These are phyloP conservation scores for Phytophthora palmivora DNA, from an alignment of 352 stramenopile species.

Conservation along the genomic window DNA sequence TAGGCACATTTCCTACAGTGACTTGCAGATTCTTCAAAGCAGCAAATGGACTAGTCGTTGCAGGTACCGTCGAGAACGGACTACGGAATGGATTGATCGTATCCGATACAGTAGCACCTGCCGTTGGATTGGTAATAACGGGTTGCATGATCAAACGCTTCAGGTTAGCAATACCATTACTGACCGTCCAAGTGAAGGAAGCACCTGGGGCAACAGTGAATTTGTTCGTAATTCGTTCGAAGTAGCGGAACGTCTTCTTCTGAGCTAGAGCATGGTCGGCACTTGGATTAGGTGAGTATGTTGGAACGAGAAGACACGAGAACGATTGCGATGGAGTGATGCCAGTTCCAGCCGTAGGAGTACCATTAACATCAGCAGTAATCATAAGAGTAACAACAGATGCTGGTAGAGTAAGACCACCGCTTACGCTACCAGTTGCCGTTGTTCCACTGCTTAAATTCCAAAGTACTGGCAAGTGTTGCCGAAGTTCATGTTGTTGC, in stretches of 20 bases:
- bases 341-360: background rate
- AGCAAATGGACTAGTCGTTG: conserved; percentile 19
- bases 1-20: conserved; percentile 9
- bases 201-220: conserved; percentile 12
- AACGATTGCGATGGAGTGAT: conserved; percentile 20
- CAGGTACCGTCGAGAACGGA: conserved; percentile 15
- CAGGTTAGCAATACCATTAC: too few species aligned
- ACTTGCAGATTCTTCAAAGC: conserved; percentile 1
- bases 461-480: conserved; percentile 20
- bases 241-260: conserved; percentile 17
- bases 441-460: too few species aligned
- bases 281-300: conserved; percentile 21
- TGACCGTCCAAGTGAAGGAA: too few species aligned
- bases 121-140: conserved; percentile 4
- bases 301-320: conserved; percentile 18
- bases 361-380: conserved; percentile 20
- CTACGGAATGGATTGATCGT: conserved; percentile 18
- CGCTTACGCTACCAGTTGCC: too few species aligned
- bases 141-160: too few species aligned
- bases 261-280: conserved; percentile 6
- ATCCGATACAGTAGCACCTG: conserved; percentile 17
- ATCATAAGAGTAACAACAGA: too few species aligned
- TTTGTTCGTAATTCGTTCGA: conserved; percentile 28
- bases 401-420: too few species aligned
- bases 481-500: conserved; percentile 3